Conservation (phyloP, 2,329 filamentous ascomycete species). For the Diaporthe longicolla region DNA sequence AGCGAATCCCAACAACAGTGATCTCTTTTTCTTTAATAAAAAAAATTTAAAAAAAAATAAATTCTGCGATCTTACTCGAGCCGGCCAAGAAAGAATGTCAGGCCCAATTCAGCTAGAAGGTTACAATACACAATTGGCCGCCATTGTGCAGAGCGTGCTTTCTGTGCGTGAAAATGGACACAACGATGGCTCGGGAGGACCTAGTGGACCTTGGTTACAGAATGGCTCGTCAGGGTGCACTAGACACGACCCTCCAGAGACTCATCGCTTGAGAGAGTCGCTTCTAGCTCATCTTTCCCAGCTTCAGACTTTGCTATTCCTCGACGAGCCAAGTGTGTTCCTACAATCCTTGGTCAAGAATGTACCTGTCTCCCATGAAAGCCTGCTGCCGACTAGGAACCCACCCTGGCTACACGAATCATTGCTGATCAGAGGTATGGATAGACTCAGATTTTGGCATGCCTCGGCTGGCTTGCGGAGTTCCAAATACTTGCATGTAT, state of each 20-base stretch:
- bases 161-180: background rate
- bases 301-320: slow-evolving; percentile 5
- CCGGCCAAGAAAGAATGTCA: background rate
- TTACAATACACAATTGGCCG: slow-evolving; percentile 14
- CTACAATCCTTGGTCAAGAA: slow-evolving; percentile 9
- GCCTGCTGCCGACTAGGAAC: background rate
- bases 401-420: background rate
- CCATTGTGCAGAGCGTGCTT: slow-evolving; percentile 11
- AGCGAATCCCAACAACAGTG: background rate
- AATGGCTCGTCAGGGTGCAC: background rate
- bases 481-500: slow-evolving; percentile 61
- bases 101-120: background rate
- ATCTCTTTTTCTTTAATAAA: too few species aligned
- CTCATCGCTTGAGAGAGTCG: background rate
- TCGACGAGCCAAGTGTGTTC: background rate
- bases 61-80: background rate
- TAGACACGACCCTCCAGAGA: background rate
- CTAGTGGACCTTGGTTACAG: background rate
- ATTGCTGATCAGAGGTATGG: background rate
- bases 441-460: slow-evolving; percentile 45
- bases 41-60: too few species aligned
- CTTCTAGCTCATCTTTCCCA: background rate
- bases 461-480: slow-evolving; percentile 59
- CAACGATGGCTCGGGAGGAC: background rate
- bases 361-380: background rate